phyloP scores from a whole-genome alignment of 768 basidiomycete species.

The Lactarius trivialis region DNA sequence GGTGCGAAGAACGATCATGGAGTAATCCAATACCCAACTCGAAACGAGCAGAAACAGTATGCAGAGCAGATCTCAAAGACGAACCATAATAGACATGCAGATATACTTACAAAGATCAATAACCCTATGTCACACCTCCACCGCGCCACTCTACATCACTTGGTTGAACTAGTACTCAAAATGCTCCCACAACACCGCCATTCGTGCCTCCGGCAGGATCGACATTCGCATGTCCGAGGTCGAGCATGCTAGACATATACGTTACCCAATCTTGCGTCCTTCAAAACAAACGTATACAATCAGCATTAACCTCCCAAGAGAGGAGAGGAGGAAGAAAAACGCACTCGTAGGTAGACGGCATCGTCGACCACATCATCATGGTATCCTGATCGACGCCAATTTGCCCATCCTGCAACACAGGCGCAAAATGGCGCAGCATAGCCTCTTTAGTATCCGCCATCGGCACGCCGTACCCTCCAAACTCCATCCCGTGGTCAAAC shows the following conservation, averaged over 20 bases:
- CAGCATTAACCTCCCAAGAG: neutral
- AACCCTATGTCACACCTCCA: neutral
- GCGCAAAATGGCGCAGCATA: constrained; percentile 9
- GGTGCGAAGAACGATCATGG: too few species aligned
- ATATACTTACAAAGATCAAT: neutral
- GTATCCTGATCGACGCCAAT: constrained; percentile 22
- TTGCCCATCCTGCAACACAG: constrained; percentile 18
- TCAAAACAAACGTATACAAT: neutral
- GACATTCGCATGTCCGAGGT: neutral
- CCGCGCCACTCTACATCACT: too few species aligned
- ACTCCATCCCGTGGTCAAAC: constrained; percentile 6
- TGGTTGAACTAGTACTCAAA: neutral
- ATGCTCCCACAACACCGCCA: neutral
- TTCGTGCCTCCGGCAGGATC: neutral
- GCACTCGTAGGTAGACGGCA: constrained; percentile 20
- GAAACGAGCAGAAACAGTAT: neutral
- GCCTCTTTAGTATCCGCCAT: constrained; percentile 6
- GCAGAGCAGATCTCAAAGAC: neutral
- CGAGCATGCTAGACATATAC: constrained; percentile 21
- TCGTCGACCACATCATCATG: constrained; percentile 24
- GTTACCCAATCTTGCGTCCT: constrained; percentile 23
- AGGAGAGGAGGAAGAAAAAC: neutral
- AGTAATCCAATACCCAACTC: neutral
- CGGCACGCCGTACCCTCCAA: constrained; percentile 11
- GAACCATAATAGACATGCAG: neutral